Evolutionary conservation across 108 stramenopile species (phyloP).

Genomic region (Fistulifera pelliculosa): DNA sequence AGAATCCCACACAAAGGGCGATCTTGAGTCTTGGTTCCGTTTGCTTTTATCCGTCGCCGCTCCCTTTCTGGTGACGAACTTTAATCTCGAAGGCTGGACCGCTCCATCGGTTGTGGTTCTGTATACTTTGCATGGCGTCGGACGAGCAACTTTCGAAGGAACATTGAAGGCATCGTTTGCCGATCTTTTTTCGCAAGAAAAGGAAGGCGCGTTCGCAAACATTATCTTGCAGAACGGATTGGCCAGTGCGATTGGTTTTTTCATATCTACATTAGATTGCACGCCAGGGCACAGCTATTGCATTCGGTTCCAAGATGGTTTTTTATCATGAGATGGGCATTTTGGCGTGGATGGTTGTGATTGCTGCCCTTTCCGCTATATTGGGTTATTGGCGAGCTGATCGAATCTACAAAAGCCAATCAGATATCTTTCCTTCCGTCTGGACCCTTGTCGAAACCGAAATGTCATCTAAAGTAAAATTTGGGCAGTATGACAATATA

Average conservation of each 20-base stretch:
- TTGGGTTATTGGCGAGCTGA: conserved; percentile 46
- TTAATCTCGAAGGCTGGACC: conserved; percentile 33
- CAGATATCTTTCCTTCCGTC: too few relatives aligned
- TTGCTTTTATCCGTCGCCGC: conserved; percentile 45
- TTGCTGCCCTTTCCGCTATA: conserved; percentile 47
- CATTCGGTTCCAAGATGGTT: conserved; percentile 43
- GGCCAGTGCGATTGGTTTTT: conserved; percentile 59
- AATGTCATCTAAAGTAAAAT: too few relatives aligned
- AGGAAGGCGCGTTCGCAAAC: conserved; percentile 76
- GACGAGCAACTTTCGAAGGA: conserved; percentile 77
- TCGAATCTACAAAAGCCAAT: too few relatives aligned
- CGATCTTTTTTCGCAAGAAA: conserved; percentile 62
- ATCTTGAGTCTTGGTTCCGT: conserved; percentile 50
- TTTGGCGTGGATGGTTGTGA: conserved; percentile 44
- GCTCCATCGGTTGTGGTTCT: conserved; percentile 29
- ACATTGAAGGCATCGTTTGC: conserved; percentile 72
- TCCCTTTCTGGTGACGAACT: conserved; percentile 43
- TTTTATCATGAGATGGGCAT: conserved; percentile 51
- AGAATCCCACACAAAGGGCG: conserved; percentile 31
- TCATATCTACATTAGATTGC: conserved; percentile 33
- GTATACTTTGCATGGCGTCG: conserved; percentile 59
- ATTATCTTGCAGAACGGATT: conserved; percentile 77
- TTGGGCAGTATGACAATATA: too few relatives aligned
- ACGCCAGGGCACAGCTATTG: conserved; percentile 28
- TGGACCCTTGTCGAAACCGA: too few relatives aligned